Evolutionary conservation across 1,139 yeast species (phyloP).

Genomic region (Kodamaea derodonti): DNA sequence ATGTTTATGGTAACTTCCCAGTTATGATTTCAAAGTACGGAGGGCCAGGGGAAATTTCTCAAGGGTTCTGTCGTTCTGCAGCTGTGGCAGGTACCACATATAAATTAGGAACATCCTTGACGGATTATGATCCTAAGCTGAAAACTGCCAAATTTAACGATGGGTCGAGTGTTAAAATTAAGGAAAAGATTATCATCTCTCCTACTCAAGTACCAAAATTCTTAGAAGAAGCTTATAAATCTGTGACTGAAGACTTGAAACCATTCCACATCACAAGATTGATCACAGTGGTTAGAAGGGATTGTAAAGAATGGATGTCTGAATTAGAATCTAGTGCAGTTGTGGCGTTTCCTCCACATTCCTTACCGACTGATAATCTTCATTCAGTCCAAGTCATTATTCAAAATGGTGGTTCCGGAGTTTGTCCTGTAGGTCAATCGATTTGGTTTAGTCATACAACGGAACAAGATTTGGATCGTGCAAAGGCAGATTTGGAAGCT

Average conservation of each 20-base stretch:
- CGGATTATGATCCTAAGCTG: conserved; percentile 58
- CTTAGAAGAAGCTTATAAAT: conserved; percentile 32
- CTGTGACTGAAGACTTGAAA: conserved; percentile 36
- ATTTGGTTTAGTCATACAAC: conserved; percentile 86
- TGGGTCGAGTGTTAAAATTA: conserved; percentile 68
- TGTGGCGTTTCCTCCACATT: conserved; percentile 90
- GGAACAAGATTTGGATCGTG: conserved; percentile 62
- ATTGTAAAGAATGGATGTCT: conserved; percentile 88
- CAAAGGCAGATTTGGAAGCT: conserved; percentile 72
- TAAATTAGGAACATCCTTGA: conserved; percentile 66
- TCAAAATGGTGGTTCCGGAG: conserved; percentile 86
- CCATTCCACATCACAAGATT: conserved; percentile 61
- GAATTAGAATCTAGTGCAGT: conserved; percentile 80
- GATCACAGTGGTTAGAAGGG: conserved; percentile 78
- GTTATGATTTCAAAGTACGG: conserved; percentile 90
- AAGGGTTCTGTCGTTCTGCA: conserved; percentile 95
- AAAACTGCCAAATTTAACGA: conserved; percentile 74
- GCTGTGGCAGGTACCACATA: conserved; percentile 98
- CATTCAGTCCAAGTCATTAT: conserved; percentile 82
- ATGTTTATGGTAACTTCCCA: conserved; percentile 92
- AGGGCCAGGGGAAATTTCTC: conserved; percentile 93
- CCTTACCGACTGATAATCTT: conserved; percentile 63
- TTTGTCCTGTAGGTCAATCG: conserved; percentile 84
- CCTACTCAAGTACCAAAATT: conserved; percentile 67
- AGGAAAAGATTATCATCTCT: conserved; percentile 70